Evolutionary conservation across 305 asterid genomes (phyloP), one percentile per base, ranked within the genome.

Genomic region (Stenogyne calaminthoides): DNA sequence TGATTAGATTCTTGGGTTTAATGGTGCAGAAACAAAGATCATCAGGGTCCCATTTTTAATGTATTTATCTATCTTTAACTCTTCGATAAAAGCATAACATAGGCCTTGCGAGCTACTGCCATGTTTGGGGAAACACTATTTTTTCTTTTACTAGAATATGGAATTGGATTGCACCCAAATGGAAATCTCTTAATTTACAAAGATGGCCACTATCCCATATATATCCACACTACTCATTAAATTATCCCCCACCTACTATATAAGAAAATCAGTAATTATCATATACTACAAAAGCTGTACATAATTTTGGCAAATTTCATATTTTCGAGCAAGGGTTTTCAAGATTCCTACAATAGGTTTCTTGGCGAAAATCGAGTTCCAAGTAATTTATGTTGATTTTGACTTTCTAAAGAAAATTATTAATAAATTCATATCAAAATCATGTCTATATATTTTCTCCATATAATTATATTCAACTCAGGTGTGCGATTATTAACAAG

Each of bases 1-100:
- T 56, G 60, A 56, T 74, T 65, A 66, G 63, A 73, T 73, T 74
- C 40, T 40, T 65, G 77, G 60, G 70, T 73, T 73, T 64, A 29
- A 74, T 66, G 49, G 58, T 55, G 67, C 78, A 57, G 62, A 66
- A 74, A 59, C 73, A 74, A 44, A 74, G 73, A 66, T 74, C 62
- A 66, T 46, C 12, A n/a, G 73, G 78, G 73, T 20, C 73, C 73
- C 73, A 57, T 20, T n/a, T 36, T 11, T 49, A 7, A 46, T 27
- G 9, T 18, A 9, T 25, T 0, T 25, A 25, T 25, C 3, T 25
- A 25, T 44, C 19, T 16, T 7, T 52, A 70, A 40, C 42, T 59
- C 60, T 44, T 58, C 18, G 11, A 54, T 7, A 6, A 5, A 5
- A 58, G 1, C 2, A 22, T 0, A 42, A 7, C 58, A 27, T 11